phyloP scores from a whole-genome alignment of 2,329 filamentous ascomycete genomes.

The Hirsutella rhossiliensis region DNA sequence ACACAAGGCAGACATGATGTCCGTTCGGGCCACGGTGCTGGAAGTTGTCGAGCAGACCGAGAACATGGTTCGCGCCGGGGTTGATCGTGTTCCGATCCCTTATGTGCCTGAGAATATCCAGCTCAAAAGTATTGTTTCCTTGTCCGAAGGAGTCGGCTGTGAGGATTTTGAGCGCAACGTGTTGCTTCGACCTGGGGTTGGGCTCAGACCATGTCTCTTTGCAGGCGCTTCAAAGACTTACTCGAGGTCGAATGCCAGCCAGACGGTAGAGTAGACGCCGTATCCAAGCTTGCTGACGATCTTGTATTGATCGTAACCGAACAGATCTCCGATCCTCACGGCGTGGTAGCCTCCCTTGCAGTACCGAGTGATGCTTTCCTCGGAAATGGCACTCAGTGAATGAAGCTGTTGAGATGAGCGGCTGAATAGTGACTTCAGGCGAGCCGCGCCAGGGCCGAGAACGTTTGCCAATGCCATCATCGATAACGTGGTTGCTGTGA shows the following conservation, averaged over 20 bases:
- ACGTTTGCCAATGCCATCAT: background rate
- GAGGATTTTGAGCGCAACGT: slow-evolving; percentile 17
- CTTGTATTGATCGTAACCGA: slow-evolving; percentile 7
- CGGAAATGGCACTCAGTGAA: slow-evolving; percentile 1
- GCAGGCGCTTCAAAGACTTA: slow-evolving; percentile 1
- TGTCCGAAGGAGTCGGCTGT: slow-evolving; percentile 7
- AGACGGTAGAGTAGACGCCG: slow-evolving; percentile 12
- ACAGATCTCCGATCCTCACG: slow-evolving; percentile 11
- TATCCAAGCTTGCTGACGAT: slow-evolving; percentile 14
- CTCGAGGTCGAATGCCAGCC: slow-evolving; percentile 10
- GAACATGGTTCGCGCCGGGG: slow-evolving; percentile 4
- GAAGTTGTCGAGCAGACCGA: slow-evolving; percentile 12
- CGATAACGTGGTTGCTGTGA: too few relatives aligned
- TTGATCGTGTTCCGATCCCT: background rate
- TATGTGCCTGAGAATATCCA: slow-evolving; percentile 8
- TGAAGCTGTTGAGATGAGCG: background rate
- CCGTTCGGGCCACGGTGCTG: slow-evolving; percentile 16
- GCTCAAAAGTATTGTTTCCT: slow-evolving; percentile 7
- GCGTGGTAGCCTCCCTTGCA: slow-evolving; percentile 11
- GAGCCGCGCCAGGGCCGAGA: background rate
- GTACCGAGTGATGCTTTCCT: slow-evolving; percentile 8
- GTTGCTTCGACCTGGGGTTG: slow-evolving; percentile 3
- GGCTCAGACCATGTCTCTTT: background rate
- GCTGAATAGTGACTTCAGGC: background rate
- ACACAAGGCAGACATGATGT: slow-evolving; percentile 16